phyloP scores from a whole-genome alignment of 345 rosid genomes.

The Citrus medica region DNA sequence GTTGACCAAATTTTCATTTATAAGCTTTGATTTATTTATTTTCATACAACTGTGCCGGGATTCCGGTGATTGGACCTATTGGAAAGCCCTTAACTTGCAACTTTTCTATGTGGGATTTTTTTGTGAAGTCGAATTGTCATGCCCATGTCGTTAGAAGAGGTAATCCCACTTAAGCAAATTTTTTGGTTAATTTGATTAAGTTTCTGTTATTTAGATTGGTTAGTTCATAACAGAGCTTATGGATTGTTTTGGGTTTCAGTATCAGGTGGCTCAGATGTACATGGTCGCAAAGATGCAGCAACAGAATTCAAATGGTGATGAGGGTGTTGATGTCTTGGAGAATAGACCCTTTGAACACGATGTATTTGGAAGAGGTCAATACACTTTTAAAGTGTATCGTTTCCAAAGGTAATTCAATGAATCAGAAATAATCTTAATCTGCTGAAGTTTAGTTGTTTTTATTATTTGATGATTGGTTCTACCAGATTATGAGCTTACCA shows the following conservation, averaged over 20 bases:
- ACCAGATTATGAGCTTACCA: neutral
- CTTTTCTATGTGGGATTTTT: slow-evolving; percentile 13
- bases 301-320: slow-evolving; percentile 44
- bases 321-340: slow-evolving; percentile 64
- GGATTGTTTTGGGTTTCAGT: slow-evolving; percentile 37
- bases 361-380: slow-evolving; percentile 50
- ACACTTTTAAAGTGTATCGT: slow-evolving; percentile 55
- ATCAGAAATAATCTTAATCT: neutral
- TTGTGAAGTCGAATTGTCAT: slow-evolving; percentile 57
- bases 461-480: neutral
- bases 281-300: slow-evolving; percentile 71
- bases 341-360: slow-evolving; percentile 42
- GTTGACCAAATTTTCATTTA: neutral
- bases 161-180: slow-evolving; percentile 12
- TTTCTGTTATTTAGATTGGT: neutral
- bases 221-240: neutral
- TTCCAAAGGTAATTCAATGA: slow-evolving; percentile 49
- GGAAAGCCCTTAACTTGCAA: slow-evolving; percentile 29
- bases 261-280: slow-evolving; percentile 64
- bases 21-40: neutral
- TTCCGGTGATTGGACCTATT: neutral
- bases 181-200: neutral
- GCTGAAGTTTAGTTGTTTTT: neutral
- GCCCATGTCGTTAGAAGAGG: slow-evolving; percentile 74
- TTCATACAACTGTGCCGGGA: too few relatives aligned